Percentiles rank a stretch among this genome's conserved stretches.
phyloP scores from a whole-genome alignment of 805 yeast species.

The Cyberlindnera americana region DNA sequence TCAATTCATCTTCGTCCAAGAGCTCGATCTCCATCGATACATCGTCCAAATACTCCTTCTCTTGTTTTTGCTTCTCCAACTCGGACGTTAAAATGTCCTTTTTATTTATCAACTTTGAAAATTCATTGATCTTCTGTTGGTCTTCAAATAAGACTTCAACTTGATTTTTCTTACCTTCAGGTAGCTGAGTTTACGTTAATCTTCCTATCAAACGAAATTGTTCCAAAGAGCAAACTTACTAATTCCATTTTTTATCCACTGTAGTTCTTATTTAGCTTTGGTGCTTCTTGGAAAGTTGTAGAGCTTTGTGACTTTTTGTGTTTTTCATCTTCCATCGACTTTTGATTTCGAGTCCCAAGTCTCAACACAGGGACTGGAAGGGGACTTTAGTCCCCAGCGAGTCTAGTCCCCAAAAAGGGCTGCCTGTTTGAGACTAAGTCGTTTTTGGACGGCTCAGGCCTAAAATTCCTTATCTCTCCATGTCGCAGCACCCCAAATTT shows the following conservation, averaged over 20 bases:
- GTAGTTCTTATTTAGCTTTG: too few species aligned
- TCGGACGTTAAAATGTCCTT: constrained; percentile 55
- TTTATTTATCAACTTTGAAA: constrained; percentile 75
- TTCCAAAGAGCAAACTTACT: constrained; percentile 5
- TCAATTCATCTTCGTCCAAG: constrained; percentile 67
- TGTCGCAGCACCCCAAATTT: too few species aligned
- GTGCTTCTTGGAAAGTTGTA: too few species aligned
- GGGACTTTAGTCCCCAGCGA: too few species aligned
- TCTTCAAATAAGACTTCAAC: constrained; percentile 48
- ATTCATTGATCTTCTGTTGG: constrained; percentile 84
- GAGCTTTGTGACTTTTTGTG: too few species aligned
- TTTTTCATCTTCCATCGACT: too few species aligned
- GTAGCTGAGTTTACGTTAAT: constrained; percentile 23
- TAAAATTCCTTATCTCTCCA: too few species aligned
- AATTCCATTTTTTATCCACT: constrained; percentile 13
- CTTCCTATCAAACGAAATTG: not conserved
- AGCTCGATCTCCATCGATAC: constrained; percentile 81
- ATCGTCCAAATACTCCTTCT: constrained; percentile 87
- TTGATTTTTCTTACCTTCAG: constrained; percentile 40
- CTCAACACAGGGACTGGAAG: too few species aligned
- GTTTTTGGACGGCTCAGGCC: too few species aligned
- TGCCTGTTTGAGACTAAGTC: too few species aligned
- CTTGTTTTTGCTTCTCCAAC: constrained; percentile 50
- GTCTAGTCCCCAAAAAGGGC: too few species aligned
- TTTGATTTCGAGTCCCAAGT: too few species aligned